A percentile compares a stretch with the other conserved stretches of the same genome.
Evolutionary conservation across 495 filamentous ascomycete species (phyloP).

Genomic region (Talaromyces thailandensis): DNA sequence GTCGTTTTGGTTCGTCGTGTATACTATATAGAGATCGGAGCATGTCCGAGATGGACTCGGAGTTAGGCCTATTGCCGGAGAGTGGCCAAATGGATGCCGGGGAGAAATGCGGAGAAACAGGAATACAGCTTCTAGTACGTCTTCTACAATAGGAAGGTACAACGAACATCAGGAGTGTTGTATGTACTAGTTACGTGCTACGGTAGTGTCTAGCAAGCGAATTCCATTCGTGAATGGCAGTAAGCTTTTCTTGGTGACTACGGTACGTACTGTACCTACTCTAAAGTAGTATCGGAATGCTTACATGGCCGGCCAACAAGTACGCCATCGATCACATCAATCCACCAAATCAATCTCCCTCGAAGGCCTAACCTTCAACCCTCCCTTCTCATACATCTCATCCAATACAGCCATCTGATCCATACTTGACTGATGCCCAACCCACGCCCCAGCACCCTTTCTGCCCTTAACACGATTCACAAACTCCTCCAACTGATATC

Average conservation of each 20-base stretch:
- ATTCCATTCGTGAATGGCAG: not conserved
- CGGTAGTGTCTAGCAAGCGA: not conserved
- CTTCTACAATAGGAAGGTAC: not conserved
- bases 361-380: conserved; percentile 18
- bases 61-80: not conserved
- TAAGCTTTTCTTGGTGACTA: not conserved
- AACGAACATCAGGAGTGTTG: not conserved
- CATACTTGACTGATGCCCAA: conserved; percentile 41
- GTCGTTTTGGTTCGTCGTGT: too few species aligned
- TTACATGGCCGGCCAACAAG: not conserved
- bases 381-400: conserved; percentile 38
- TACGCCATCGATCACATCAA: not conserved
- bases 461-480: conserved; percentile 42
- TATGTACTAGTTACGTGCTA: not conserved
- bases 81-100: not conserved
- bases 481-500: conserved; percentile 47
- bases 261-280: too few species aligned
- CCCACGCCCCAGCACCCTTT: conserved; percentile 34
- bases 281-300: not conserved
- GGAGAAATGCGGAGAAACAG: not conserved
- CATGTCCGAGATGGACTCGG: not conserved
- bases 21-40: not conserved
- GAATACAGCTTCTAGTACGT: not conserved
- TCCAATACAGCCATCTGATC: conserved; percentile 45
- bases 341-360: not conserved